Evolutionary conservation across 495 filamentous ascomycete species (phyloP), one percentile per base, ranked within the genome.

Genomic region (Aspergillus nanangensis): DNA sequence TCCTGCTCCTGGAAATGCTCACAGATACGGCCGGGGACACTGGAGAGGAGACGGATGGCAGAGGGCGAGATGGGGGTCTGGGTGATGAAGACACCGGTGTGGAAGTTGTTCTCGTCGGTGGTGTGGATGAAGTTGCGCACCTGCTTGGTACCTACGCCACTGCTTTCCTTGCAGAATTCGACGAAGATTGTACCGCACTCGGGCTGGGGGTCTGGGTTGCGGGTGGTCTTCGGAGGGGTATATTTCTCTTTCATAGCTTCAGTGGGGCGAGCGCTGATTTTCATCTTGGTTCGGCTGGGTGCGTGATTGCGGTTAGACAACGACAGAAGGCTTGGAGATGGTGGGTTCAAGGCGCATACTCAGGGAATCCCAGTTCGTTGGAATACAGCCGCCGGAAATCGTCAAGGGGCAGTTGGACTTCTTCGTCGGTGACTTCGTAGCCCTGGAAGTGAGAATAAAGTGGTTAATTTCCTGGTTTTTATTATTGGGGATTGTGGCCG

Each of bases 1-100:
- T 98, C 91, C 69, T 90, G 83, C 71, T 98, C 94, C 48, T 90
- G 76, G 77, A 97, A 98, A 55, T 86, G 86, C 74, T 98, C 93
- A 57, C 96, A 87, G 56, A 87, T 80, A 31, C 66, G 86, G 79
- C 57, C 52, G 76, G 86, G 82, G 51, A 95, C 81, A 55, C 88
- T 80, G 66, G 88, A 92, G 58, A 94, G 78, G 35, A 73, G 62
- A 44, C 71, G 70, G 23, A 75, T 61, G 31, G 90, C 93, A 20
- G 90, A 83, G 4, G 88, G 74, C 0, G 89, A 91, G 45, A 95
- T 85, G 19, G 87, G 72, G n/a, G 81, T 82, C 53, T 81, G 76
- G 20, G 88, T 88, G 47, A 98, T 79, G 51, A 96, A 82, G 56
- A 98, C 87, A 50, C 93, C 94, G 18, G 86, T 90, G 69, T 87